Evolutionary conservation across 257 asterid species (phyloP).

Genomic region (Cynanchum wilfordii): DNA sequence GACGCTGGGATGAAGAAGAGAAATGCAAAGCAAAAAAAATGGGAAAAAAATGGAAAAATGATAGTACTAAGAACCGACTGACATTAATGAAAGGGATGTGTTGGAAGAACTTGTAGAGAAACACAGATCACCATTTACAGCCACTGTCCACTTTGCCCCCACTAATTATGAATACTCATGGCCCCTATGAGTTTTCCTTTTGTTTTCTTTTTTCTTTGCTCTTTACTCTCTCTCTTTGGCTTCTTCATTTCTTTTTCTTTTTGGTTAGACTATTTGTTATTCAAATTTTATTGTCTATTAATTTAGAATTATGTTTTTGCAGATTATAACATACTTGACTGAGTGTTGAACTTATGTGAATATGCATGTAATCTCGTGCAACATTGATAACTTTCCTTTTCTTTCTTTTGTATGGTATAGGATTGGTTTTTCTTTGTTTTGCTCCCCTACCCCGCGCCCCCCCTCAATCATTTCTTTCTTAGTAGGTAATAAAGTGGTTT

Average conservation of each 20-base stretch:
- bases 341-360: no score
- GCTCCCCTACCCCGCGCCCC: no score
- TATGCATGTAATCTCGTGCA: no score
- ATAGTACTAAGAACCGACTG: background rate
- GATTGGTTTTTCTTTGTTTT: background rate
- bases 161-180: slow-evolving; percentile 2
- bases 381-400: background rate
- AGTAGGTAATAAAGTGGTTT: background rate
- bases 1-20: background rate
- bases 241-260: background rate
- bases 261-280: no score
- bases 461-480: background rate
- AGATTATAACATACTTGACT: no score
- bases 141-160: slow-evolving; percentile 8
- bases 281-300: no score
- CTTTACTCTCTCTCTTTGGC: background rate
- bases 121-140: slow-evolving; percentile 3
- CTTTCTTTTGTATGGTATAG: background rate
- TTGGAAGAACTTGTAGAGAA: slow-evolving; percentile 6
- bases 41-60: no score
- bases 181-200: slow-evolving; percentile 10
- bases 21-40: background rate
- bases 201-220: slow-evolving; percentile 2
- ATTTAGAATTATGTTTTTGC: no score
- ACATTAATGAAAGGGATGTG: slow-evolving; percentile 16